phyloP scores from a whole-genome alignment of 116 monocot species.

The Dioscorea cayenensis region DNA sequence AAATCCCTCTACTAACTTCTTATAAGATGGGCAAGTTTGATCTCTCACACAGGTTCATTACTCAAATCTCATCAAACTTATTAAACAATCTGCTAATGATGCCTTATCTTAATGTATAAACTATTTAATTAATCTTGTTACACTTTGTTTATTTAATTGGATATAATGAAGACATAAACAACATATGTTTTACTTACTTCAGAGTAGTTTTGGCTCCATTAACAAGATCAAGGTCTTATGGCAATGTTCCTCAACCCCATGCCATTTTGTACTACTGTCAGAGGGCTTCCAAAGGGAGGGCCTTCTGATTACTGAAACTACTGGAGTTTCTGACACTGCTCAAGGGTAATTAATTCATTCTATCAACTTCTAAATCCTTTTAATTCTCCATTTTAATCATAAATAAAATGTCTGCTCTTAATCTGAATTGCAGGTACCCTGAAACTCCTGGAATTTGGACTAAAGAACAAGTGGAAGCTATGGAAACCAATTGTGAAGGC shows the following conservation, averaged over 20 bases:
- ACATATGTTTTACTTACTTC: background rate
- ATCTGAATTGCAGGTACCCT: background rate
- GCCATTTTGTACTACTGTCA: background rate
- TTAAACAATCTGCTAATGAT: too few species aligned
- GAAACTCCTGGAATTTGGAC: background rate
- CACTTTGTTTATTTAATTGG: too few species aligned
- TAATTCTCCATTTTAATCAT: background rate
- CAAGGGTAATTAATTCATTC: background rate
- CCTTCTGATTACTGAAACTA: background rate
- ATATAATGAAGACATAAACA: too few species aligned
- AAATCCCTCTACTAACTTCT: background rate
- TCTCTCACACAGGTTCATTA: background rate
- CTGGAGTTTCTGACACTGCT: background rate
- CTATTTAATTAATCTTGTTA: too few species aligned
- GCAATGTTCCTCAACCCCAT: too few species aligned
- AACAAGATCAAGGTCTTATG: constrained; percentile 1
- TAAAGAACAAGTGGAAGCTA: too few species aligned
- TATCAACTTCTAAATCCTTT: background rate
- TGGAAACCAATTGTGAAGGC: background rate
- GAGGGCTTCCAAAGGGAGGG: background rate
- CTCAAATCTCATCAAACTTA: too few species aligned
- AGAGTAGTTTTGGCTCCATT: background rate
- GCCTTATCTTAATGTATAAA: too few species aligned
- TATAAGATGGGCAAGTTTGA: background rate
- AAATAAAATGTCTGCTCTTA: background rate